Evolutionary conservation across 2,329 filamentous ascomycete species (phyloP).

Genomic region (Pseudogymnoascus sp.): DNA sequence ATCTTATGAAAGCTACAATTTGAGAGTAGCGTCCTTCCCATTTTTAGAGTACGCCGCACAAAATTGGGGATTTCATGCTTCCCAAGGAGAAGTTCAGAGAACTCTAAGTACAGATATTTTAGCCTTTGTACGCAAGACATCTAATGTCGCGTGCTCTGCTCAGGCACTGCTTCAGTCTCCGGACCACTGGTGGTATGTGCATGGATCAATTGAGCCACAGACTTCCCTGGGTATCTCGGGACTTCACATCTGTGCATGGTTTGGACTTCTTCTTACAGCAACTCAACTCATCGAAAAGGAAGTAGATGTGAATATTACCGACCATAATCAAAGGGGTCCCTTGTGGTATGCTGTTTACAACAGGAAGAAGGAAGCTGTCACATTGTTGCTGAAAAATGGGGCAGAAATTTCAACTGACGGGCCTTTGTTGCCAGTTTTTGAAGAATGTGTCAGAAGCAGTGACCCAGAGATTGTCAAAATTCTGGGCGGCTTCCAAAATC

Average conservation of each 20-base stretch:
- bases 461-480: neutral
- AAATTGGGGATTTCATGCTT: neutral
- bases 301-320: neutral
- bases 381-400: neutral
- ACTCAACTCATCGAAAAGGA: neutral
- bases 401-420: neutral
- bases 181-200: neutral
- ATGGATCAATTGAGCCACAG: neutral
- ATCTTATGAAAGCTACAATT: neutral
- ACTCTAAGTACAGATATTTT: neutral
- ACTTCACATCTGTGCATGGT: neutral
- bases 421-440: neutral
- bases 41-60: neutral
- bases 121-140: neutral
- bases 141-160: neutral
- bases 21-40: neutral
- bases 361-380: neutral
- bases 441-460: neutral
- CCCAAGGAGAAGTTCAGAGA: neutral
- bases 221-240: neutral
- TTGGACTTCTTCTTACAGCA: neutral
- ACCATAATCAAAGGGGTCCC: neutral
- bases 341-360: slow-evolving; percentile 3
- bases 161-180: neutral
- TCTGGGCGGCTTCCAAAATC: neutral